phyloP scores from a whole-genome alignment of 2,329 filamentous ascomycete species.

The Lachnellula cervina region DNA sequence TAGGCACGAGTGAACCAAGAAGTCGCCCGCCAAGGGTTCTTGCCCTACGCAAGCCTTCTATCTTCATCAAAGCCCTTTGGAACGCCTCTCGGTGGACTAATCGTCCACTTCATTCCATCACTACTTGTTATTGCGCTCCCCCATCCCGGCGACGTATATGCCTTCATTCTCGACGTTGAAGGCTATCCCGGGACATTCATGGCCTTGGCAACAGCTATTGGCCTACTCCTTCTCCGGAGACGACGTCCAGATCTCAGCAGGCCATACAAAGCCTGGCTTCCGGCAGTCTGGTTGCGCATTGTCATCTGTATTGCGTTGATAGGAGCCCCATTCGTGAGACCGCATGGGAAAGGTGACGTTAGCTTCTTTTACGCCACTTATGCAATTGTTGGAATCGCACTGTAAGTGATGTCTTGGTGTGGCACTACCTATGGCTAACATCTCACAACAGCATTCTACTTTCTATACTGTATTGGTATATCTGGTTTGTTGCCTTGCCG shows the following conservation, averaged over 20 bases:
- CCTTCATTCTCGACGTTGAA: constrained; percentile 36
- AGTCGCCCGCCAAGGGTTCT: constrained; percentile 43
- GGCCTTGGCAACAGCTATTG: constrained; percentile 30
- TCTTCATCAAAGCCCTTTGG: constrained; percentile 24
- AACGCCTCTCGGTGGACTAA: constrained; percentile 35
- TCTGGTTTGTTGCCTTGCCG: constrained; percentile 60
- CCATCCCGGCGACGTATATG: constrained; percentile 37
- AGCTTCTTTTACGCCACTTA: constrained; percentile 51
- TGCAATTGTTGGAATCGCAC: constrained; percentile 46
- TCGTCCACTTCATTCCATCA: constrained; percentile 59
- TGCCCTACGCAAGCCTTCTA: constrained; percentile 38
- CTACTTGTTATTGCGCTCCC: constrained; percentile 49
- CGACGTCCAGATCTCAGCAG: constrained; percentile 40
- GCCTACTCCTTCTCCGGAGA: constrained; percentile 46
- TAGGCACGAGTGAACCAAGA: constrained; percentile 45
- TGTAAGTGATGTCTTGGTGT: constrained; percentile 39
- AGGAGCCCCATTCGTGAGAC: constrained; percentile 35
- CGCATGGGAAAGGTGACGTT: constrained; percentile 38
- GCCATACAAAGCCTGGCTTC: constrained; percentile 26
- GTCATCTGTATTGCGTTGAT: constrained; percentile 29
- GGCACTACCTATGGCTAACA: constrained; percentile 2
- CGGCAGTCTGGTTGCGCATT: constrained; percentile 29
- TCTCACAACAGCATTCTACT: constrained; percentile 45
- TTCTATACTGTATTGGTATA: constrained; percentile 62
- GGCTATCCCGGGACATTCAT: constrained; percentile 42